These are phyloP conservation scores for Trichosporon sp. DNA, from an alignment of 1,284 basidiomycete species.

Conservation along the genomic window DNA sequence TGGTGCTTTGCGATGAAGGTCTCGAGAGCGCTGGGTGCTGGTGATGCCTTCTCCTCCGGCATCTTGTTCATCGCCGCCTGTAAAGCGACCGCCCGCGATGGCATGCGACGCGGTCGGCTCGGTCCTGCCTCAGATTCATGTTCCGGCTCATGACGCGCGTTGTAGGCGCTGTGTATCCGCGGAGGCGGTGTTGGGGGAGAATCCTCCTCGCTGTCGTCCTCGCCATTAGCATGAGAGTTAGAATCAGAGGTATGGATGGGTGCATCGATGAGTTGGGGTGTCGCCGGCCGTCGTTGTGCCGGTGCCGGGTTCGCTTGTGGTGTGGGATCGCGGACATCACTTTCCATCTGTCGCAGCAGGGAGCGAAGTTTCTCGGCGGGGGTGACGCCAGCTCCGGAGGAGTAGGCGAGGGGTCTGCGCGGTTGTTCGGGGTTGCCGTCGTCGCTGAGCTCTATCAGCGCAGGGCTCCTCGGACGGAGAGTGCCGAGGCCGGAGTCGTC, in stretches of 20 bases:
- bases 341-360: conserved; percentile 30
- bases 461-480: conserved; percentile 24
- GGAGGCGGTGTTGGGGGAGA: conserved; percentile 48
- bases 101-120: conserved; percentile 27
- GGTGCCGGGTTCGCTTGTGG: not conserved
- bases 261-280: conserved; percentile 1
- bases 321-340: conserved; percentile 20
- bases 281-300: not conserved
- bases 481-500: conserved; percentile 23
- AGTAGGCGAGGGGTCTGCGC: conserved; percentile 18
- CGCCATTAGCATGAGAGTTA: not conserved
- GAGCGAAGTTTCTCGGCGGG: conserved; percentile 30
- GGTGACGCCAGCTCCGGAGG: conserved; percentile 27
- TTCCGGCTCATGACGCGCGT: conserved; percentile 3
- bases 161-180: conserved; percentile 45
- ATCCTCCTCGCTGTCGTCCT: conserved; percentile 2
- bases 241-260: not conserved
- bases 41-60: conserved; percentile 15
- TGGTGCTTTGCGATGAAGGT: conserved; percentile 35
- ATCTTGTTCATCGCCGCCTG: conserved; percentile 27
- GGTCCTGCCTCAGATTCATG: not conserved
- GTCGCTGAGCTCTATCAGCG: conserved; percentile 29
- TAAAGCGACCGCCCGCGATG: conserved; percentile 36
- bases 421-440: conserved; percentile 10
- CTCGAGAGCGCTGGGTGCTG: conserved; percentile 36